These are phyloP conservation scores for Clonostachys rosea DNA, from an alignment of 2,329 filamentous ascomycete species.

Conservation along the genomic window DNA sequence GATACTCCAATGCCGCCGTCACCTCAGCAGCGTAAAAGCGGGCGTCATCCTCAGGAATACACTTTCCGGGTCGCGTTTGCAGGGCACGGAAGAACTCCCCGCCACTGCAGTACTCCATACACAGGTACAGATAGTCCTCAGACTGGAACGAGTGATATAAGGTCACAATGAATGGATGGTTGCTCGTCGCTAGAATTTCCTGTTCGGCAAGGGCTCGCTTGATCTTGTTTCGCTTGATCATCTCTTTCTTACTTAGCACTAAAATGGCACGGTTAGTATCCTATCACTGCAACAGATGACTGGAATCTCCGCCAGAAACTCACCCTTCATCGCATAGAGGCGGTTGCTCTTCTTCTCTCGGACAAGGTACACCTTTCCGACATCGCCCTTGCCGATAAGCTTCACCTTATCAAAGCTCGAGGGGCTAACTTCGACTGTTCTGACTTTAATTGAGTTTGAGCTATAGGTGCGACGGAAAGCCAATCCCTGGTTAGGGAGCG, in stretches of 20 bases:
- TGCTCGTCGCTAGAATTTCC: slow-evolving; percentile 96
- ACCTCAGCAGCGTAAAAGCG: slow-evolving; percentile 97
- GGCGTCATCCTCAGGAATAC: slow-evolving; percentile 93
- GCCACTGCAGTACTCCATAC: slow-evolving; percentile 99
- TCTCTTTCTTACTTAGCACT: slow-evolving; percentile 99
- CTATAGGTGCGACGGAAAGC: slow-evolving; percentile 94
- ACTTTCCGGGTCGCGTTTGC: slow-evolving; percentile 95
- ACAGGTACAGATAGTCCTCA: slow-evolving; percentile 97
- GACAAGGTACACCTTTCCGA: slow-evolving; percentile 96
- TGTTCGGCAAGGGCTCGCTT: slow-evolving; percentile 96
- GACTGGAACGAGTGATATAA: slow-evolving; percentile 99
- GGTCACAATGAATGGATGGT: slow-evolving; percentile 98
- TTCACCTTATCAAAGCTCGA: slow-evolving; percentile 99
- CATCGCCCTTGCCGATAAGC: slow-evolving; percentile 96
- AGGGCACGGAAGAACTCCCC: slow-evolving; percentile 97
- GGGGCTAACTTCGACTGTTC: slow-evolving; percentile 93
- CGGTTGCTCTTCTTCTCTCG: slow-evolving; percentile 95
- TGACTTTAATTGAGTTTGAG: slow-evolving; percentile 98
- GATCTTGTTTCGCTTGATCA: slow-evolving; percentile 99
- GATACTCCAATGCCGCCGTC: slow-evolving; percentile 90
- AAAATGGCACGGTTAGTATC: slow-evolving; percentile 25
- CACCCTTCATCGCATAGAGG: slow-evolving; percentile 98
- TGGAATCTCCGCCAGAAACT: slow-evolving; percentile 12
- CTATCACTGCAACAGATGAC: background rate
- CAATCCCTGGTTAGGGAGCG: slow-evolving; percentile 62